These are phyloP conservation scores for Oryza nivara DNA, from an alignment of 176 grass and related monocot species.

Conservation along the genomic window DNA sequence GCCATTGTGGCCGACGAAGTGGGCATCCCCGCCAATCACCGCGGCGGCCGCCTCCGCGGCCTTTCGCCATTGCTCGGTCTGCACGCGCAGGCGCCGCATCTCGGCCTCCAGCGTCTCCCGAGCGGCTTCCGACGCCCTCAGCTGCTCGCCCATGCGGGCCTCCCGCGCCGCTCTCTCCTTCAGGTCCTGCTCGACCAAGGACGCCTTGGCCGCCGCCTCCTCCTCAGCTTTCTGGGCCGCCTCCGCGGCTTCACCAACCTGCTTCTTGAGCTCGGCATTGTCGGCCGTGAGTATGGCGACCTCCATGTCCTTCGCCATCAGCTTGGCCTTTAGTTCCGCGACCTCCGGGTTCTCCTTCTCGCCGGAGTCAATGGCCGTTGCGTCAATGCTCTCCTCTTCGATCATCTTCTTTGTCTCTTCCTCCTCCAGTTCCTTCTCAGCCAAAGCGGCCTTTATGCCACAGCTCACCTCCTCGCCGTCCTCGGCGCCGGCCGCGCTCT, in stretches of 20 bases:
- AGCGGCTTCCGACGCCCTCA: conserved; percentile 53
- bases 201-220: conserved; percentile 42
- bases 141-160: conserved; percentile 52
- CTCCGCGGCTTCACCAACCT: conserved; percentile 49
- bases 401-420: conserved; percentile 76
- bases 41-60: conserved; percentile 80
- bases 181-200: conserved; percentile 38
- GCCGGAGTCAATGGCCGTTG: background rate
- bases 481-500: background rate
- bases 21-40: conserved; percentile 62
- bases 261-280: conserved; percentile 70
- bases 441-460: conserved; percentile 24
- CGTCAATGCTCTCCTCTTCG: conserved; percentile 40
- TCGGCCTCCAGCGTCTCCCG: conserved; percentile 67
- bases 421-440: conserved; percentile 39
- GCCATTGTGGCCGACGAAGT: conserved; percentile 46
- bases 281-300: conserved; percentile 57
- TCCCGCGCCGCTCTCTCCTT: conserved; percentile 50
- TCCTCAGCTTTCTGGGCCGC: conserved; percentile 38
- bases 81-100: conserved; percentile 81
- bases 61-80: conserved; percentile 95
- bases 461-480: conserved; percentile 46
- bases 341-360: conserved; percentile 44
- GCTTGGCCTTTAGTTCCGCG: conserved; percentile 52
- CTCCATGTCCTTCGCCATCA: conserved; percentile 62